Conservation (phyloP, 257 asterid species). For the Plectranthus barbatus region DNA sequence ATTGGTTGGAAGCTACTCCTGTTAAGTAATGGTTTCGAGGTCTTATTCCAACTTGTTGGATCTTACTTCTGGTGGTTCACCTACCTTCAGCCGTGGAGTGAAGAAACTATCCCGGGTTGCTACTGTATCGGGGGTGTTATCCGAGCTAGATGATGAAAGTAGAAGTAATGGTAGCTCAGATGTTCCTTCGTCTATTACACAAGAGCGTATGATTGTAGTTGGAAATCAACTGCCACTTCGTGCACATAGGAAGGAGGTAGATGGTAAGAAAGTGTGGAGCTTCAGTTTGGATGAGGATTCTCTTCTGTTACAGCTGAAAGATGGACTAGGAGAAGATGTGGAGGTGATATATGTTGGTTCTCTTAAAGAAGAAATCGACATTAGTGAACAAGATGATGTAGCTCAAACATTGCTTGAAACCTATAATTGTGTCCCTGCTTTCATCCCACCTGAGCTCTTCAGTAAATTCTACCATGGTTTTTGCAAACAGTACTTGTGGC, state of each 20-base stretch:
- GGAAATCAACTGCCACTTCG: constrained; percentile 83
- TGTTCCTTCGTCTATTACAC: constrained; percentile 65
- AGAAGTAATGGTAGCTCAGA: constrained; percentile 63
- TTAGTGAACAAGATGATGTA: constrained; percentile 59
- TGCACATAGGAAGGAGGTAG: constrained; percentile 35
- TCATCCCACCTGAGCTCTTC: constrained; percentile 66
- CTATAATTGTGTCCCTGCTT: constrained; percentile 85
- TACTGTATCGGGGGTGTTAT: constrained; percentile 67
- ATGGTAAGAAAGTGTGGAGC: constrained; percentile 45
- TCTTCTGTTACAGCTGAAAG: constrained; percentile 75
- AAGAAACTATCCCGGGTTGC: constrained; percentile 64
- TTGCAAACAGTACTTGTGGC: constrained; percentile 85
- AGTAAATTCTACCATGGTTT: constrained; percentile 78
- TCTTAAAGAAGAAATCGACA: constrained; percentile 62
- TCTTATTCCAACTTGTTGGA: constrained; percentile 79
- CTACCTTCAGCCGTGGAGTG: constrained; percentile 44
- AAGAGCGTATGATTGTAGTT: constrained; percentile 66
- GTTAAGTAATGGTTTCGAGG: constrained; percentile 56
- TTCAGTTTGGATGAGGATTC: constrained; percentile 91
- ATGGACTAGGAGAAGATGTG: constrained; percentile 74
- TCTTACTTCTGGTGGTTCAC: constrained; percentile 61
- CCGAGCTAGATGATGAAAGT: constrained; percentile 72
- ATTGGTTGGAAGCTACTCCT: background rate
- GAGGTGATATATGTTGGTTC: constrained; percentile 75
- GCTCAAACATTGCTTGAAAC: constrained; percentile 73